These are phyloP conservation scores for Quercus gilva DNA, from an alignment of 306 rosid genomes.

Conservation along the genomic window DNA sequence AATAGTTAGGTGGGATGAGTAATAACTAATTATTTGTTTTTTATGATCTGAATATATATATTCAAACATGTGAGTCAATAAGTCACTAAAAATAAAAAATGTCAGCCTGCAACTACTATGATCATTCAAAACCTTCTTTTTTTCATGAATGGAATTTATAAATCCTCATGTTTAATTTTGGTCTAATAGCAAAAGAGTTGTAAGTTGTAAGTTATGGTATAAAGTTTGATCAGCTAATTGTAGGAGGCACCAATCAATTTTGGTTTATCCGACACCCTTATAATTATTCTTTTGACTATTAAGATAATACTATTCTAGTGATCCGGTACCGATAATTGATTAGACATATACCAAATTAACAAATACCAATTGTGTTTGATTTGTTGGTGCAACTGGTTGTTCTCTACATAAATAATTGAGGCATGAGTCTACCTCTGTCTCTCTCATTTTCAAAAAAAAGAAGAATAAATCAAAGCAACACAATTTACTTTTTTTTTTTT, in stretches of 20 bases:
- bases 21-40: background rate
- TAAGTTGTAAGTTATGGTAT: background rate
- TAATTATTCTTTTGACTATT: no score
- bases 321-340: no score
- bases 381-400: no score
- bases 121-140: no score
- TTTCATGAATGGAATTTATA: no score
- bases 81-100: background rate
- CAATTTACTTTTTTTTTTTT: background rate
- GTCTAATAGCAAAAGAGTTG: background rate
- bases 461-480: background rate
- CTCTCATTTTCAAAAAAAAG: background rate
- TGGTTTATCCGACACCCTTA: no score
- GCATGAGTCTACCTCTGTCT: background rate
- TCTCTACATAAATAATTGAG: no score
- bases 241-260: background rate
- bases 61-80: background rate
- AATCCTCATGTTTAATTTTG: no score
- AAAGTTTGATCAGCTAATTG: background rate
- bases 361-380: no score
- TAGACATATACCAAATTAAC: no score
- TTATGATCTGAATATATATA: background rate
- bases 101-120: background rate
- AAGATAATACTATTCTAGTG: no score
- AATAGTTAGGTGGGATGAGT: constrained; percentile 5